Conservation (phyloP, 2,329 filamentous ascomycete species). For the Trichoderma pleuroti region DNA sequence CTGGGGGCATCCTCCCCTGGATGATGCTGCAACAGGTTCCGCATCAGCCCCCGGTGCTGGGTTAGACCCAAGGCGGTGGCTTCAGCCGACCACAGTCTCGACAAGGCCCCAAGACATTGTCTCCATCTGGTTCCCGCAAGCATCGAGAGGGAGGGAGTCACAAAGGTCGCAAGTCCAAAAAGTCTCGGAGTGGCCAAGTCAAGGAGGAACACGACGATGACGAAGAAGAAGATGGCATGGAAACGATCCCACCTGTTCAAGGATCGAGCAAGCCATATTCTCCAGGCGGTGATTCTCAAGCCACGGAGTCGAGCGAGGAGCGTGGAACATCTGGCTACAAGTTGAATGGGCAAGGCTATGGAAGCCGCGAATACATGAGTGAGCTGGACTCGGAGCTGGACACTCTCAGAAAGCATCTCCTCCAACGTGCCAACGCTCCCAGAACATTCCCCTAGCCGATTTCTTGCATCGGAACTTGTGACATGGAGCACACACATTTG, state of each 20-base stretch:
- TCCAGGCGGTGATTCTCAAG: not conserved
- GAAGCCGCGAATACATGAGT: constrained; percentile 5
- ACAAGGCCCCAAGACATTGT: not conserved
- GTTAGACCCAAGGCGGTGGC: not conserved
- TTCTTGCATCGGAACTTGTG: not conserved
- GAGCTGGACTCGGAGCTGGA: constrained; percentile 13
- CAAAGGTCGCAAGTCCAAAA: constrained; percentile 8
- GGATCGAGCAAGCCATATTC: not conserved
- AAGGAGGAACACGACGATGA: constrained; percentile 6
- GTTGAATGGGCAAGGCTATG: not conserved
- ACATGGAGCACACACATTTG: not conserved
- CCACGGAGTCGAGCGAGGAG: not conserved
- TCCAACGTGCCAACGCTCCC: constrained; percentile 14
- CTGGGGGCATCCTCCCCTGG: constrained; percentile 1
- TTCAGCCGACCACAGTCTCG: not conserved
- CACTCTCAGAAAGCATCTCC: constrained; percentile 14
- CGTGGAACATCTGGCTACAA: not conserved
- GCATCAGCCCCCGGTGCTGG: not conserved
- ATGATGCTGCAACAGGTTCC: not conserved
- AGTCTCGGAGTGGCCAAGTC: not conserved
- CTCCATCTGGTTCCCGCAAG: not conserved
- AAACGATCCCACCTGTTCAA: not conserved
- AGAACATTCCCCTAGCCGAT: not conserved
- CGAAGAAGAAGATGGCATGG: constrained; percentile 5
- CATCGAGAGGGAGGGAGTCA: not conserved